Conservation (phyloP, 148 eudicot species). For the Amaranthus hypochondriacus region DNA sequence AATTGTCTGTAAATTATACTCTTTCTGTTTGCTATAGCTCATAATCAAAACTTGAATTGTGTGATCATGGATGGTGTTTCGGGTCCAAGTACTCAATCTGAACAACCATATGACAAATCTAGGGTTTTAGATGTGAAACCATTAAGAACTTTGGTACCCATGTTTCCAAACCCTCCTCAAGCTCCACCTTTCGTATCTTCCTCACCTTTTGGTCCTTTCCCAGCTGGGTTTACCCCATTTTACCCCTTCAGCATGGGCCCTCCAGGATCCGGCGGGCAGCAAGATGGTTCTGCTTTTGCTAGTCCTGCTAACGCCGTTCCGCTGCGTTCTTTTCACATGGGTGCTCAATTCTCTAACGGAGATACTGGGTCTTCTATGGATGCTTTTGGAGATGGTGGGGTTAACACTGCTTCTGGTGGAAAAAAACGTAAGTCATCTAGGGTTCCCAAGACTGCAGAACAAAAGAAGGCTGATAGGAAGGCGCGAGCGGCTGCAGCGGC, state of each 20-base stretch:
- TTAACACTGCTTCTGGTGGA: slow-evolving; percentile 9
- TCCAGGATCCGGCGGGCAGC: not conserved
- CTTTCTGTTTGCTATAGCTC: too few species aligned
- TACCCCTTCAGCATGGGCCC: slow-evolving; percentile 44
- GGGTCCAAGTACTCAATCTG: slow-evolving; percentile 28
- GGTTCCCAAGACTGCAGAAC: slow-evolving; percentile 6
- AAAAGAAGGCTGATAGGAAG: slow-evolving; percentile 26
- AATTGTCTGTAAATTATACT: too few species aligned
- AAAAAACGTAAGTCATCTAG: slow-evolving; percentile 30
- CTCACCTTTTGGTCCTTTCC: slow-evolving; percentile 49
- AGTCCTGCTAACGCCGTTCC: slow-evolving; percentile 58
- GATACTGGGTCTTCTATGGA: slow-evolving; percentile 29
- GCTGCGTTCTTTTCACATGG: slow-evolving; percentile 51
- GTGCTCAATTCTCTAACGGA: slow-evolving; percentile 43
- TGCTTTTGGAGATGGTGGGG: slow-evolving; percentile 34
- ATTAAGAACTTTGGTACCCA: slow-evolving; percentile 50
- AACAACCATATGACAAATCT: slow-evolving; percentile 44
- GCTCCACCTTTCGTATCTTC: slow-evolving; percentile 56
- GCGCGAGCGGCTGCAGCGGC: slow-evolving; percentile 15
- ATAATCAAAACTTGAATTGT: not conserved
- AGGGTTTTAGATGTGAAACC: slow-evolving; percentile 68
- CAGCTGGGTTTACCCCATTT: slow-evolving; percentile 47
- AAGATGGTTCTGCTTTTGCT: slow-evolving; percentile 15
- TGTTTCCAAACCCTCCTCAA: slow-evolving; percentile 56
- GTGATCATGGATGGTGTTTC: slow-evolving; percentile 36